Conservation (phyloP, 805 yeast species). For the Kuraishia ogatae region DNA sequence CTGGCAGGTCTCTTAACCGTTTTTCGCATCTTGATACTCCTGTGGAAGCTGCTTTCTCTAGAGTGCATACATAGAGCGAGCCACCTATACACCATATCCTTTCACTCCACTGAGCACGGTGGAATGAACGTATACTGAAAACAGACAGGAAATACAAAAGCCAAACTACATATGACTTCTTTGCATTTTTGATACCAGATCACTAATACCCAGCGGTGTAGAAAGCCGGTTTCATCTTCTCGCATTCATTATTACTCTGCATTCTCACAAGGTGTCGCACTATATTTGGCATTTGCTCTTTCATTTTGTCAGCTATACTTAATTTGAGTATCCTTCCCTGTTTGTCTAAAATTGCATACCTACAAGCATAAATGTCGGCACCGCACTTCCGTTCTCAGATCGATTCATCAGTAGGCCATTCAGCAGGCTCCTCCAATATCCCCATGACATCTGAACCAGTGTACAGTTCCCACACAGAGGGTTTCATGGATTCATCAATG, state of each 20-base stretch:
- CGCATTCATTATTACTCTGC: neutral
- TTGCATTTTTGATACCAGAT: neutral
- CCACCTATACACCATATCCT: no score
- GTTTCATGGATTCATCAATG: neutral
- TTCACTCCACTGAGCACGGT: no score
- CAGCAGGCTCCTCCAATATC: neutral
- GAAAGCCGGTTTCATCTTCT: neutral
- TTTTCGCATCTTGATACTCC: neutral
- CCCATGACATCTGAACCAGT: neutral
- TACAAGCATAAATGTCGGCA: neutral
- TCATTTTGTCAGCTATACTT: no score
- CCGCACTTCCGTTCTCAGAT: neutral
- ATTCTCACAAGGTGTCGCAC: neutral
- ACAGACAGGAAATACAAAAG: neutral
- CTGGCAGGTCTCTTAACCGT: no score
- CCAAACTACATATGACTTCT: neutral
- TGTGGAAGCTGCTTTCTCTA: neutral
- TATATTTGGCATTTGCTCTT: neutral
- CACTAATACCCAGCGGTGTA: neutral
- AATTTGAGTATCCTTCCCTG: no score
- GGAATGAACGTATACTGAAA: no score
- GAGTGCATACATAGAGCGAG: neutral
- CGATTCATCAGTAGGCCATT: neutral
- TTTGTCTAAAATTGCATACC: no score
- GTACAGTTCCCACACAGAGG: neutral